Base-by-base conservation (phyloP, 768 basidiomycete species). In the Suillus placidus region DNA sequence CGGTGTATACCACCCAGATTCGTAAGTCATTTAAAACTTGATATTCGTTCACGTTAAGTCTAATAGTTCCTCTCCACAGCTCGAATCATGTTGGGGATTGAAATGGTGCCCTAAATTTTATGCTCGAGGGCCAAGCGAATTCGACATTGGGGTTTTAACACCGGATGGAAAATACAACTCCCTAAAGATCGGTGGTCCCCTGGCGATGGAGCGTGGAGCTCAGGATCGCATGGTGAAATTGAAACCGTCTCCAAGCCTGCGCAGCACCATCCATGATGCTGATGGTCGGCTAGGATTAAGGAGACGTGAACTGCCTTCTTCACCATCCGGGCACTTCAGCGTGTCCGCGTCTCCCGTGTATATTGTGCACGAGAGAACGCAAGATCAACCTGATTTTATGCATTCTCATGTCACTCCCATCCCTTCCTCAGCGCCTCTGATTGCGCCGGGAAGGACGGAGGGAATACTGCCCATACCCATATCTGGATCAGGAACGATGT, bases 51-150 rank as follows among this genome's bases (percentile, higher is more conserved):
- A 20, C 37, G 4, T 23, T 0, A 20, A 42, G 20, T 35, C 61
- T 66, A 38, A 68, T 32, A 18, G 20, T 55, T 62, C 16, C 1
- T 56, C 14, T 54, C 60, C 70, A 42, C 14, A 76, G 75, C 66
- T 78, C 38, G 12, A 60, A 42, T 71, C 74, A 18, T 64, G 76
- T 64, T 78, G 76, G 76, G 76, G 76, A 65, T 73, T 75, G 62
- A 71, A 75, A 38, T 76, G 75, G 75, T 62, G 70, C 37, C 62
- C 67, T 18, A 66, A 71, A 63, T 69, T 66, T 67, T 49, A 47
- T 63, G 70, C 75, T 58, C 67, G 60, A 42, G 71, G 75, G 18
- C 73, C 75, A 37, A 76, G 75, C 42, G 54, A 68, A 42, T 60
- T 42, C 30, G 58, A 60, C 40, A 7, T 60, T 20, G 58, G 58